Base-by-base conservation (phyloP, 2,329 filamentous ascomycete species). In the Nothophoma quercina region DNA sequence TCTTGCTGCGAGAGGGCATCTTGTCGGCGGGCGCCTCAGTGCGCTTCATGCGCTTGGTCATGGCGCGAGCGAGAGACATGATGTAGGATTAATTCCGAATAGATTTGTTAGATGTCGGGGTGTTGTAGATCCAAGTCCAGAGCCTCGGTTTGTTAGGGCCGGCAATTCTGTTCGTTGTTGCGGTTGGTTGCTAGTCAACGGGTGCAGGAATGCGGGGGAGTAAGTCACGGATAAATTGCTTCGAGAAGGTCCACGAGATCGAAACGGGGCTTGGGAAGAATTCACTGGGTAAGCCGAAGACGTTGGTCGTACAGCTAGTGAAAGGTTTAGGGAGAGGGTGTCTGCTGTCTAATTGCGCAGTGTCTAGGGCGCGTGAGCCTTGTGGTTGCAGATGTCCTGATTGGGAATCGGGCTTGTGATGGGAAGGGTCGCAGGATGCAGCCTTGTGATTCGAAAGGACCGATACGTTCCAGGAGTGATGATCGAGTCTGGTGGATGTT, bases 41-140 rank as follows among this genome's bases (percentile, higher is more conserved):
- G 63, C 83, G 81, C 78, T 86, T 89, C 62, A 78, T 79, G 75
- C 87, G 85, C 74, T 85, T 84, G 63, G 86, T 89, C 72, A 93
- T 89, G 53, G 88, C 88, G 70, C 89, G 84, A 44, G 87, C 83
- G 63, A 93, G 78, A 65, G 84, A 85, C 81, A 81, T 80, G 60
- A 59, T 75, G 69, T 56, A 48, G 45, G 59, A 62, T 71, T 71
- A 66, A 69, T 71, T 62, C 60, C 40, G 51, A 56, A 62, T 56
- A 57, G 51, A 65, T 64, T 67, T 59, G 55, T 59, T 50, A 55
- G 46, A 64, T 63, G 65, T 63, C 58, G 55, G 59, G 54, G 56
- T 62, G 51, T 40, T 45, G 44, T 35, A 32, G 25, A 36, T 41
- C n/a, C 41, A 41, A 18, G 16, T 54, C 29, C 40, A 15, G 39